Base-by-base conservation (phyloP, 768 basidiomycete genomes). In the Tulasnella sp. region DNA sequence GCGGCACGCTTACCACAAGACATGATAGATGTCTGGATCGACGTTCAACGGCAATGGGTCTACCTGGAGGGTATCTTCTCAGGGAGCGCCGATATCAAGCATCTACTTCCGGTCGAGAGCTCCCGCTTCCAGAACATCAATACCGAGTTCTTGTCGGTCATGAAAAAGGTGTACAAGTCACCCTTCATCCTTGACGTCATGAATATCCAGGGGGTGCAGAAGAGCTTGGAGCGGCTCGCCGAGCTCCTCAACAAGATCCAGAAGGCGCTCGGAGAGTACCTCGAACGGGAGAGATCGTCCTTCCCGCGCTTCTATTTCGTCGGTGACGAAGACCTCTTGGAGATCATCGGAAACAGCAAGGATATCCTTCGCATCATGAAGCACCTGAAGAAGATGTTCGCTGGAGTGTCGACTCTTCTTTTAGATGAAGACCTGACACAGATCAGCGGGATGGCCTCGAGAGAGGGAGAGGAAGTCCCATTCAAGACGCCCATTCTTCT, bases 261-360 rank as follows among this genome's bases (percentile, higher is more conserved):
- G 71, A 99, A 99, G 71, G 96, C 96, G 0, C 80, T 99, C 2
- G 96, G 96, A 71, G 96, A 99, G 75, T 99, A 99, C 68, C 80
- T 99, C 25, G 96, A 99, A 68, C 84, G 96, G 55, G 96, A 99
- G 68, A 85, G 96, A 58, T 85, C 94, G 3, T 92, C 91, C 0
- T 99, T 99, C 81, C 96, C 96, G 67, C 88, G 96, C 7, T 99
- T 99, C 76, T 99, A 99, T 74, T 99, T 99, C 66, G 92, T 99
- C 54, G 96, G 96, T 66, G 96, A 99, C 72, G 96, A 99, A 69
- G 96, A 99, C 69, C 73, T 99, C 62, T 78, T 99, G 63, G 96
- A 99, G 71, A 99, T 99, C 66, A 98, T 99, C 63, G 96, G 96
- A 63, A 99, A 99, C 75, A 96, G 92, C 79, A 99, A 97, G 71